A percentile compares a stretch with the other conserved stretches of the same genome.
Evolutionary conservation across 1,139 yeast species (phyloP).

Genomic region (Suhomyces taliae): DNA sequence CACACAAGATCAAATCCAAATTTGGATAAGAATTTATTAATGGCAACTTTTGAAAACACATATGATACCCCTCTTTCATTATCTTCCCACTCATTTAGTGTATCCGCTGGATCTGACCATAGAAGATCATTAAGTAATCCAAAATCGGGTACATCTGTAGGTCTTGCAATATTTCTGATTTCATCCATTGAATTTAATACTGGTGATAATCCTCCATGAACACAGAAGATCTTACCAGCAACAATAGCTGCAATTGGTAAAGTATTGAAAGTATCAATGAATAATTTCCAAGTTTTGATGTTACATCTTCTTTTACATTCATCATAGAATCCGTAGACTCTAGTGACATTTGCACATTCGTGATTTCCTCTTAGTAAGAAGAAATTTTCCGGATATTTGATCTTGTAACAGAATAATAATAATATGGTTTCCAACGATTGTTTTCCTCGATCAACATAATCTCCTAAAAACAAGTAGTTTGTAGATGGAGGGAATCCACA

Average conservation of each 20-base stretch:
- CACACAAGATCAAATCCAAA: constrained; percentile 97
- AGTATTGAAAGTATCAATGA: constrained; percentile 97
- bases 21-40: constrained; percentile 87
- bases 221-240: constrained; percentile 94
- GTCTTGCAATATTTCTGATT: constrained; percentile 97
- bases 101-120: constrained; percentile 99
- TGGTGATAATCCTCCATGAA: constrained; percentile 98
- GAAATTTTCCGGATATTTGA: constrained; percentile 96
- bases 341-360: constrained; percentile 95
- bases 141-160: constrained; percentile 97
- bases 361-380: constrained; percentile 94
- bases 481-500: constrained; percentile 99
- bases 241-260: constrained; percentile 97
- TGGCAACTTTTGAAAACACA: constrained; percentile 98
- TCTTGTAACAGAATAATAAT: constrained; percentile 87
- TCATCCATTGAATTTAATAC: constrained; percentile 97
- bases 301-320: constrained; percentile 97
- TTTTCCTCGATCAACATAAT: constrained; percentile 97
- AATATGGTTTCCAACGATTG: constrained; percentile 95
- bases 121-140: constrained; percentile 92
- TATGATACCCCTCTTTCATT: constrained; percentile 97
- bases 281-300: constrained; percentile 96
- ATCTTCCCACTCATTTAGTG: constrained; percentile 96
- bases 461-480: constrained; percentile 91
- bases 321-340: constrained; percentile 96